Base-by-base conservation (phyloP, 2,329 filamentous ascomycete species). In the Beauveria sp. region DNA sequence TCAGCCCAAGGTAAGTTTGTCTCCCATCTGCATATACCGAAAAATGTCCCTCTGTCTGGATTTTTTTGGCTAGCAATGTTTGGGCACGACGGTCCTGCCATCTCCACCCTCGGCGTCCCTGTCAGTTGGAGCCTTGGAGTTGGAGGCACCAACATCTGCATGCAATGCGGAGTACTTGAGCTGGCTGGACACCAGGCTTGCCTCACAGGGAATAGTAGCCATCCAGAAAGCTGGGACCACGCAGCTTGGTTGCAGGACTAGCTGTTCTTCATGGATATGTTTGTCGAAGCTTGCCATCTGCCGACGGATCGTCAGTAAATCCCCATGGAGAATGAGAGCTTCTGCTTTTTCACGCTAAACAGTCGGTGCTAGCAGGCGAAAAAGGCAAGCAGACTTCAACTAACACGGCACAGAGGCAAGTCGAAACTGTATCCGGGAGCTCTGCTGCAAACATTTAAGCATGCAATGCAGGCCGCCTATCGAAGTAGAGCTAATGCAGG, bases 101-200 rank as follows among this genome's bases (percentile, higher is more conserved):
- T 46, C 56, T 52, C 56, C 56, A 59, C 47, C 47, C 37, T 40
- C 18, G 14, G 22, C 26, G 47, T 40, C 24, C 44, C 37, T 34
- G 5, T 24, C 24, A 46, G 37, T 59, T 18, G 37, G 28, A 37
- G 34, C 34, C 34, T 37, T 37, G 14, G 34, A 59, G 24, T 59
- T 10, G 37, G 41, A 41, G 8, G 48, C 47, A 52, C 47, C 56
- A 59, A 44, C 56, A 52, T 52, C 56, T 53, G 56, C 48, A 53
- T 44, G 56, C 48, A 59, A 53, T 59, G 56, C 56, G 37, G 47
- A 59, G 56, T 34, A 34, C n/a, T 44, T 28, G 47, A 48, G 37
- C 48, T 52, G 26, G 10, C 18, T 24, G 14, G 37, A 34, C 12
- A 37, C 18, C 48, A 40, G 16, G 40, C 48, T 44, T 41, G 46